These are phyloP conservation scores for Syncephalastrum contaminatum DNA, from an alignment of 371 early-diverging fungal genomes.

Conservation along the genomic window DNA sequence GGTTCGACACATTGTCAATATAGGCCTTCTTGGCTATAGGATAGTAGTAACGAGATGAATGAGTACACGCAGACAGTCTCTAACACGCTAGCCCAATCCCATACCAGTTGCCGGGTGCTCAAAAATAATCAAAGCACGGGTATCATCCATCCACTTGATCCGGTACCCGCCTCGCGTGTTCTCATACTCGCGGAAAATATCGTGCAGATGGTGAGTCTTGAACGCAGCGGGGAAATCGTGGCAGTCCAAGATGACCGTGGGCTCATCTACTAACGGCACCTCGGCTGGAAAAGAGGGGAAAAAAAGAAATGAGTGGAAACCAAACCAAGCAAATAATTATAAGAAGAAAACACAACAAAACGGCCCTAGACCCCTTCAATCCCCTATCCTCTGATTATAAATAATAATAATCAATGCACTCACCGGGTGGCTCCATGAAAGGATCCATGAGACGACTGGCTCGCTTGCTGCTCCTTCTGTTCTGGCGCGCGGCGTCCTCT, in stretches of 20 bases:
- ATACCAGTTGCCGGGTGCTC: conserved; percentile 65
- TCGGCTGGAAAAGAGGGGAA: conserved; percentile 17
- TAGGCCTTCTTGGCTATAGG: conserved; percentile 25
- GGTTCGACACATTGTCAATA: conserved; percentile 29
- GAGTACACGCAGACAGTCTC: too few relatives aligned
- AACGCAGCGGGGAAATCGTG: conserved; percentile 51
- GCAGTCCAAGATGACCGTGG: conserved; percentile 50
- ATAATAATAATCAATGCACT: background rate
- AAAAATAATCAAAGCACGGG: conserved; percentile 70
- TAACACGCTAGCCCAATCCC: conserved; percentile 3
- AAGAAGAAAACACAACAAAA: background rate
- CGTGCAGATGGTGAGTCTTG: conserved; percentile 53
- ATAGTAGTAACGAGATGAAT: too few relatives aligned
- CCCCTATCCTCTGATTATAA: background rate
- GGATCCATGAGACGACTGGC: conserved; percentile 43
- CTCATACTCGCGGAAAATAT: conserved; percentile 53
- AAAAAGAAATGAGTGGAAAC: background rate
- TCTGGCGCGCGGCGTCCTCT: conserved; percentile 11
- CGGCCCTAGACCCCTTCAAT: background rate
- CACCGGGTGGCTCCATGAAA: conserved; percentile 39
- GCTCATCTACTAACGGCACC: conserved; percentile 41
- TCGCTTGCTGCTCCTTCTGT: conserved; percentile 28
- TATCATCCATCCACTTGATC: conserved; percentile 76
- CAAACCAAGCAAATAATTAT: background rate
- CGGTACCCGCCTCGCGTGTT: conserved; percentile 65